Evolutionary conservation across 2,329 filamentous ascomycete species (phyloP).

Genomic region (Passalora sequoiae): DNA sequence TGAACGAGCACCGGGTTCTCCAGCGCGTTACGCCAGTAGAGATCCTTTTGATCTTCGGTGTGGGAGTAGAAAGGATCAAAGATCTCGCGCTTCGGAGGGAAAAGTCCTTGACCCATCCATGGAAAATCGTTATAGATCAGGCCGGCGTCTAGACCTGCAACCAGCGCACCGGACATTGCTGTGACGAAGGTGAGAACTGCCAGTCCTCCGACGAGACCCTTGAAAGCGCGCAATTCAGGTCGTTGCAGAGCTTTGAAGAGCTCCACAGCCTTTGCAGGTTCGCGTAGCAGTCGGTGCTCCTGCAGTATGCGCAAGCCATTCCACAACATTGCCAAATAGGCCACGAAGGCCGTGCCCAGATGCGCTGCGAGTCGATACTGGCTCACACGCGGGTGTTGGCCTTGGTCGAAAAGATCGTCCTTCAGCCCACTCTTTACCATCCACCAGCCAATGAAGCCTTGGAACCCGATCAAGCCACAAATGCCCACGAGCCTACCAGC

Average conservation of each 20-base stretch:
- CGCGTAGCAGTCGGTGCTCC: slow-evolving; percentile 64
- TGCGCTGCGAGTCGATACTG: slow-evolving; percentile 92
- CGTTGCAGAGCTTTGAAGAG: slow-evolving; percentile 58
- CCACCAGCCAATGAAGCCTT: slow-evolving; percentile 97
- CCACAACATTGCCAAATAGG: slow-evolving; percentile 91
- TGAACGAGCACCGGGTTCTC: slow-evolving; percentile 96
- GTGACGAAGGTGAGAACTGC: slow-evolving; percentile 77
- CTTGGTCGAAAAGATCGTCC: slow-evolving; percentile 89
- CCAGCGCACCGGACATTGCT: slow-evolving; percentile 86
- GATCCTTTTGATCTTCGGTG: slow-evolving; percentile 68
- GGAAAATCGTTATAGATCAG: slow-evolving; percentile 99
- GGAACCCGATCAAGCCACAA: slow-evolving; percentile 82
- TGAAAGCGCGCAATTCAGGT: slow-evolving; percentile 67
- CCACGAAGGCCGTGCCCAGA: slow-evolving; percentile 82
- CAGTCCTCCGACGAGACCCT: slow-evolving; percentile 65
- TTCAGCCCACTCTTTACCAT: slow-evolving; percentile 97
- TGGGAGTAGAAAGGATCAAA: slow-evolving; percentile 82
- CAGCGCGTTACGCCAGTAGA: slow-evolving; percentile 96
- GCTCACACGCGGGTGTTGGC: slow-evolving; percentile 83
- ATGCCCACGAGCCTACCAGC: slow-evolving; percentile 74
- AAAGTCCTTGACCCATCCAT: slow-evolving; percentile 79
- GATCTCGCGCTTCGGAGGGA: slow-evolving; percentile 76
- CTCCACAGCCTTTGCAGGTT: slow-evolving; percentile 51
- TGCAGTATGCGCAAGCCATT: slow-evolving; percentile 81
- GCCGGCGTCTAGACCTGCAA: slow-evolving; percentile 91